phyloP scores from a whole-genome alignment of 208 protist genomes.

The Herpetomonas tarakana region DNA sequence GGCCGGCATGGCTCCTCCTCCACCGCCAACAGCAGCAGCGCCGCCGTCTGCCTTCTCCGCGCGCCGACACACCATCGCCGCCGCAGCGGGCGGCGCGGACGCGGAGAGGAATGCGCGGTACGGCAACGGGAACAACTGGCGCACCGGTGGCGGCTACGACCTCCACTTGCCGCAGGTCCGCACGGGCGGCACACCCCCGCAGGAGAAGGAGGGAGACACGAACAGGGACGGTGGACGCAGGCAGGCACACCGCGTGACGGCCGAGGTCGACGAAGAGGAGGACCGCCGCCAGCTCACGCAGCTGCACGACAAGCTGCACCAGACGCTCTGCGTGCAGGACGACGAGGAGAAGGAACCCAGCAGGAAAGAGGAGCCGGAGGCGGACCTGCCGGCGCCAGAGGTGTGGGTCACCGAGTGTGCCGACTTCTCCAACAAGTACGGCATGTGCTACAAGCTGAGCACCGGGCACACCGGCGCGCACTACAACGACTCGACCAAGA shows the following conservation, averaged over 20 bases:
- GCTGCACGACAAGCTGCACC: conserved; percentile 64
- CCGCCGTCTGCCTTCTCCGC: background rate
- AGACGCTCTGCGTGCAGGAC: conserved; percentile 33
- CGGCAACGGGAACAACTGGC: background rate
- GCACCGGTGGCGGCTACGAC: conserved; percentile 4
- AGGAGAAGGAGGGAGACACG: conserved; percentile 9
- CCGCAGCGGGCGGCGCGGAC: background rate
- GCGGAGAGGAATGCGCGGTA: background rate
- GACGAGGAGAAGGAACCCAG: conserved; percentile 8
- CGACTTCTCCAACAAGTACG: conserved; percentile 98
- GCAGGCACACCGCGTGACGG: conserved; percentile 4
- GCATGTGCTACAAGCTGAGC: conserved; percentile 94
- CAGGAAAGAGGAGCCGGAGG: conserved; percentile 11
- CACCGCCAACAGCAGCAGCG: conserved; percentile 8
- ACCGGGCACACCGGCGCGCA: conserved; percentile 94
- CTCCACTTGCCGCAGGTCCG: conserved; percentile 1
- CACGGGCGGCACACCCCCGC: background rate
- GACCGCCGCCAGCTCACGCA: conserved; percentile 51
- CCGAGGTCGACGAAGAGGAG: conserved; percentile 30
- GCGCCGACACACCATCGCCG: background rate
- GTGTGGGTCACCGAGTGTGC: conserved; percentile 92
- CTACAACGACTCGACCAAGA: conserved; percentile 98
- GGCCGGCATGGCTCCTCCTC: conserved; percentile 8
- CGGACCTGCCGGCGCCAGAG: conserved; percentile 22
- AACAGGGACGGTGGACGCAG: conserved; percentile 4